Base-by-base conservation (phyloP, 495 filamentous ascomycete genomes). In the Ascodesmis nigricans region DNA sequence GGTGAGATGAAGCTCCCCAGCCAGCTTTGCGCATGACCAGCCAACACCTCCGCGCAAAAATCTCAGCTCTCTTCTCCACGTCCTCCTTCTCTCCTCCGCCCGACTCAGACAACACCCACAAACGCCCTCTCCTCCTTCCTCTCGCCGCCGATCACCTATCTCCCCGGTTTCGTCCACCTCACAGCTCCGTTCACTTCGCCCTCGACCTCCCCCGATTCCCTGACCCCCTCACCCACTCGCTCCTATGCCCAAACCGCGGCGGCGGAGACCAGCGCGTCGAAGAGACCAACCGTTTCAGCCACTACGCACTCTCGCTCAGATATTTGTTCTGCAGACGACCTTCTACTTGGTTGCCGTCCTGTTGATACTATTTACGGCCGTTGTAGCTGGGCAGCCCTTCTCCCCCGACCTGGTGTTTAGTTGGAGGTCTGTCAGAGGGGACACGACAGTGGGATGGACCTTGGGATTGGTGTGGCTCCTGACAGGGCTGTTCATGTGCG, bases 401-500 rank as follows among this genome's bases (percentile, higher is more conserved):
- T 66, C 55, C 17, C 46, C 75, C 0, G 71, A 77, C 31, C 53
- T 91, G 21, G 55, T 95, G 1, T 65, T 93, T 31, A 71, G 68
- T 43, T 93, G 84, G 79, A 61, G 69, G 33, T 63, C 66, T n/a
- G 48, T 95, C 40, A 60, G 83, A 39, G 83, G 80, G 23, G 90
- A 95, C 59, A 91, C 75, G 3, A 82, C 81, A 4, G 66, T 79
- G 23, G 87, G 87, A 27, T 99, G 84, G 84, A 75, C 83, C 53
- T 47, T 90, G 43, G 80, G 78, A 2, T 61, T 91, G 36, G 71
- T 91, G 7, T 91, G 82, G 81, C 49, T 91, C 53, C 55, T 91
- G 46, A 74, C 75, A 47, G 70, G 71, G 33, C 57, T 78, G 8
- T 57, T 80, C 38, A 70, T 73, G 84, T 93, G 53, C 25, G 70